phyloP scores from a whole-genome alignment of 140 eudicot species.

The Anethum foeniculum region DNA sequence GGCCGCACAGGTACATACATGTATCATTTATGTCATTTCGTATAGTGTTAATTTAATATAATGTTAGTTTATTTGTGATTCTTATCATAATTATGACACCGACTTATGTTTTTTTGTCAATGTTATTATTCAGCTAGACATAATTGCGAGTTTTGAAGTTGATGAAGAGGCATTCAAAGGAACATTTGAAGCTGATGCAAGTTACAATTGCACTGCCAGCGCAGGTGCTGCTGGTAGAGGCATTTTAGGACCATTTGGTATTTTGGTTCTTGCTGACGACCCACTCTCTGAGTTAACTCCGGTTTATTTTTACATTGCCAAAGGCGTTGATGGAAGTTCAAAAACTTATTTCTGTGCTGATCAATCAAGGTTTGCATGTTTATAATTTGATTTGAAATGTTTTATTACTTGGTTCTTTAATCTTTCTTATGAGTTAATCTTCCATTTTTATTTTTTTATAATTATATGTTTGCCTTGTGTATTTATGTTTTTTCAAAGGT shows the following conservation, averaged over 20 bases:
- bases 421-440: neutral
- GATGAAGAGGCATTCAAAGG: slow-evolving; percentile 30
- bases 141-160: slow-evolving; percentile 53
- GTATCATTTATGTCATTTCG: neutral
- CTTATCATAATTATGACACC: too few species aligned
- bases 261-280: slow-evolving; percentile 69
- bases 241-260: slow-evolving; percentile 77
- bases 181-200: slow-evolving; percentile 32
- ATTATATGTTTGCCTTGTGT: neutral
- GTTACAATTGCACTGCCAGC: slow-evolving; percentile 66
- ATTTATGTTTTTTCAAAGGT: neutral
- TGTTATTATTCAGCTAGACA: slow-evolving; percentile 48
- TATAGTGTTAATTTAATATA: neutral
- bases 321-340: slow-evolving; percentile 44
- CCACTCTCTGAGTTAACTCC: slow-evolving; percentile 65
- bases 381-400: neutral
- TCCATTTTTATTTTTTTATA: neutral
- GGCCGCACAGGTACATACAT: slow-evolving; percentile 43
- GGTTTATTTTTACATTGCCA: slow-evolving; percentile 63
- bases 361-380: slow-evolving; percentile 41
- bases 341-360: slow-evolving; percentile 69
- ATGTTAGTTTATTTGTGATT: neutral
- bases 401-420: neutral
- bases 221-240: slow-evolving; percentile 61
- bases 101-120: neutral